Base-by-base conservation (phyloP, 208 protist genomes). In the Endotrypanum monterogeii region DNA sequence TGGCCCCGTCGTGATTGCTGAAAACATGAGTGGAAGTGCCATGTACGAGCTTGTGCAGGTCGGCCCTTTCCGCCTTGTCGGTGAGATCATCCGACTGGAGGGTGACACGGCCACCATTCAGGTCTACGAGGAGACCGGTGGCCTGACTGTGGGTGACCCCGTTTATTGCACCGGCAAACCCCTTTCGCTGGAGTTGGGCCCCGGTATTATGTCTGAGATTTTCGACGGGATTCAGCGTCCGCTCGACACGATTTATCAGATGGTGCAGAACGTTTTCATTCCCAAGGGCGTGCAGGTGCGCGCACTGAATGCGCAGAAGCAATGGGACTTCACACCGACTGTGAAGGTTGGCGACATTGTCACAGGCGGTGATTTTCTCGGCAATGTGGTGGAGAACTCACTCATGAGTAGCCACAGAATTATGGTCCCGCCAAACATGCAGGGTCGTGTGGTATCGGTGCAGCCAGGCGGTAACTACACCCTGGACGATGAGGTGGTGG, bases 11-110 rank as follows among this genome's bases (percentile, higher is more conserved):
- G 99, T 99, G 50, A 97, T 99, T 80, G 99, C 99, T 56, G 98
- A 99, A 44, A 89, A 99, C 54, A 99, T 99, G 98, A 92, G 85
- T 46, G 99, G 99, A 75, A 94, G 98, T 58, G 98, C 98, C 71
- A 99, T 99, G 99, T 99, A 99, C 94, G 99, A 99, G 90, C 89
- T 99, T 28, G 99, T 99, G n/a, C 98, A 99, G 88, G 99, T 99
- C 25, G 99, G 99, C 68, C 89, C 94, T 62, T 85, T 97, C 72
- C 81, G 98, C 46, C 89, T 99, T 3, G 98, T 99, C 11, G 99
- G 99, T 57, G 99, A 99, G 92, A 99, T 99, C 80, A 99, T 99
- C 97, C 94, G 98, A 83, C 94, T 99, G 30, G 98, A 99, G 84
- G 94, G 89, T 54, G 98, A 99, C 85, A 99, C 94, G 12, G 99